A percentile compares a stretch with the other conserved stretches of the same genome.
Evolutionary conservation across 169 alveolate species (phyloP).

Genomic region (Plasmodium chabaudi): DNA sequence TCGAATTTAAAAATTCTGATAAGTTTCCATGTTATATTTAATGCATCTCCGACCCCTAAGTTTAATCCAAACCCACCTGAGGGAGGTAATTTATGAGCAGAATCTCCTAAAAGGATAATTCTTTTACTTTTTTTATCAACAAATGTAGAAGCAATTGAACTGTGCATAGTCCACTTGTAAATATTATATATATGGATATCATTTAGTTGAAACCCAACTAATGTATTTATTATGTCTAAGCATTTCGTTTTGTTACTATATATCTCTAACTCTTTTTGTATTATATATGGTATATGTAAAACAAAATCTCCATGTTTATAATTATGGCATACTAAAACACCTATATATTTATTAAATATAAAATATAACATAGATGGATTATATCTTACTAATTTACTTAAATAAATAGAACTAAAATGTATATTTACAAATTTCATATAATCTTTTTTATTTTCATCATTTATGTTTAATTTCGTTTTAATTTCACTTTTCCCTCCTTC

Average conservation of each 20-base stretch:
- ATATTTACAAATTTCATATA: conserved; percentile 90
- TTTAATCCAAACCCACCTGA: conserved; percentile 96
- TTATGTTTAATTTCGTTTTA: conserved; percentile 36
- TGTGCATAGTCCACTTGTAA: conserved; percentile 87
- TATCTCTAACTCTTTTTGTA: conserved; percentile 80
- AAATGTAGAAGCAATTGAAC: conserved; percentile 86
- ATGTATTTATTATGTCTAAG: conserved; percentile 76
- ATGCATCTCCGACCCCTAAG: conserved; percentile 92
- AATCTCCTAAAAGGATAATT: conserved; percentile 91
- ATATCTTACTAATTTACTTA: conserved; percentile 81
- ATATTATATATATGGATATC: conserved; percentile 82
- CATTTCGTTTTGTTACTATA: conserved; percentile 63
- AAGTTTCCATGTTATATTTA: conserved; percentile 86
- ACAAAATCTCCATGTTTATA: conserved; percentile 92
- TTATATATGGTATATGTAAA: conserved; percentile 91
- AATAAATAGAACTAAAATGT: conserved; percentile 86
- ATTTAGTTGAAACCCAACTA: conserved; percentile 77
- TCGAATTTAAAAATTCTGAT: conserved; percentile 73
- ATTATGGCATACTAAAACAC: conserved; percentile 92
- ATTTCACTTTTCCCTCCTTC: conserved; percentile 82
- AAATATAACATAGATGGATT: conserved; percentile 92
- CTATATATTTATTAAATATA: conserved; percentile 85
- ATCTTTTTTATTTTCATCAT: conserved; percentile 74
- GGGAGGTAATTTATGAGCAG: conserved; percentile 95
- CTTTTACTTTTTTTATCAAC: conserved; percentile 79